phyloP scores from a whole-genome alignment of 2,329 filamentous ascomycete genomes.

The Monilinia laxa region DNA sequence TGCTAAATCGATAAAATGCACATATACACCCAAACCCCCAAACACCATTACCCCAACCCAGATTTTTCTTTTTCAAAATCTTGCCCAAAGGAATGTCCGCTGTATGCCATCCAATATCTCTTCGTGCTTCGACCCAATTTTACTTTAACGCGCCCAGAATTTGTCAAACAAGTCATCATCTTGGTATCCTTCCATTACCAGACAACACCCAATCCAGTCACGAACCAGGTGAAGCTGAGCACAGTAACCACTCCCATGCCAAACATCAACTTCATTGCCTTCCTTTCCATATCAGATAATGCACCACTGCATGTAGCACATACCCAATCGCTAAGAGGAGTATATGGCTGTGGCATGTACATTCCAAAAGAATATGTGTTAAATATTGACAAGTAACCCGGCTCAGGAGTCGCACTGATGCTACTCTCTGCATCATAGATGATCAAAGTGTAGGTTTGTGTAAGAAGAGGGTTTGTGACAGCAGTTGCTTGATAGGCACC shows the following conservation, averaged over 20 bases:
- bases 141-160: slow-evolving; percentile 9
- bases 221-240: slow-evolving; percentile 64
- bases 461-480: slow-evolving; percentile 47
- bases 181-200: slow-evolving; percentile 34
- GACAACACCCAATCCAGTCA: slow-evolving; percentile 46
- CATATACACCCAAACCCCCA: slow-evolving; percentile 21
- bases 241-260: slow-evolving; percentile 57
- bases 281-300: slow-evolving; percentile 47
- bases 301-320: slow-evolving; percentile 59
- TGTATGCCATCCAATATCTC: slow-evolving; percentile 16
- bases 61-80: slow-evolving; percentile 20
- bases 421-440: slow-evolving; percentile 58
- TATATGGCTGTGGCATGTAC: slow-evolving; percentile 54
- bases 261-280: slow-evolving; percentile 51
- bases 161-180: not conserved
- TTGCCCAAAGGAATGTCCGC: slow-evolving; percentile 16
- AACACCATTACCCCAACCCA: slow-evolving; percentile 28
- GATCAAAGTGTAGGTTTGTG: slow-evolving; percentile 59
- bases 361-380: slow-evolving; percentile 56
- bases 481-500: slow-evolving; percentile 49
- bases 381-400: slow-evolving; percentile 56
- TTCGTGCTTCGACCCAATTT: slow-evolving; percentile 1
- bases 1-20: slow-evolving; percentile 22
- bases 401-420: slow-evolving; percentile 50
- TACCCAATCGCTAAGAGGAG: slow-evolving; percentile 51